Base-by-base conservation (phyloP, 352 stramenopile species). In the Phytophthora lateralis region DNA sequence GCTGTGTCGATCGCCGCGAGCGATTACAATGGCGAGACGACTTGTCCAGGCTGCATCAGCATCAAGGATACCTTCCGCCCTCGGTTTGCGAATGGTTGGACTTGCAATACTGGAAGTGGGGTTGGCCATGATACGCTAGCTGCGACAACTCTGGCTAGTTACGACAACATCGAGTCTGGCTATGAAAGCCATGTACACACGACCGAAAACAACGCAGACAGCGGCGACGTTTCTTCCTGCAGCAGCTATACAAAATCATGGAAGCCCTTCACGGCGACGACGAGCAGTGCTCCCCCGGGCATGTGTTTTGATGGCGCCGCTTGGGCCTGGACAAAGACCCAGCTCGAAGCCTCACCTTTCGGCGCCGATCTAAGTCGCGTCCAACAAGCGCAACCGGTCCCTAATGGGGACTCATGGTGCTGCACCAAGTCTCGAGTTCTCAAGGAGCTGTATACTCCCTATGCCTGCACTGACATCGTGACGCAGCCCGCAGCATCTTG, bases 21-120 rank as follows among this genome's bases (percentile, higher is more conserved):
- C 15, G 78, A 90, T 54, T 85, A 87, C 48, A 55, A 42, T 1
- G 26, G 14, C 0, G 11, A 60, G 1, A 63, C 71, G 9, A 58
- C 42, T 26, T 90, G 78, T 43, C 30, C 59, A 2, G 78, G 73
- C 1, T 90, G 80, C 48, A 43, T 90, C 8, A 55, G 69, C 0
- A 64, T 90, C 27, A 57, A 75, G 2, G 80, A 90, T 43, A 55
- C 71, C 20, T 78, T 53, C 41, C 75, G 75, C 14, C 80, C 80
- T 2, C 54, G 43, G 9, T 60, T 55, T 17, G 27, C n/a, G 17
- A 52, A 18, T 30, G 26, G 20, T 10, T 34, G 30, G 2, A 34
- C 27, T 6, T 63, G 55, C 34, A 7, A 6, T n/a, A n/a, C n/a
- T n/a, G n/a, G n/a, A n/a, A n/a, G n/a, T n/a, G n/a, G n/a, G n/a